Base-by-base conservation (phyloP, 2,329 filamentous ascomycete genomes). In the Beauveria medogensis region DNA sequence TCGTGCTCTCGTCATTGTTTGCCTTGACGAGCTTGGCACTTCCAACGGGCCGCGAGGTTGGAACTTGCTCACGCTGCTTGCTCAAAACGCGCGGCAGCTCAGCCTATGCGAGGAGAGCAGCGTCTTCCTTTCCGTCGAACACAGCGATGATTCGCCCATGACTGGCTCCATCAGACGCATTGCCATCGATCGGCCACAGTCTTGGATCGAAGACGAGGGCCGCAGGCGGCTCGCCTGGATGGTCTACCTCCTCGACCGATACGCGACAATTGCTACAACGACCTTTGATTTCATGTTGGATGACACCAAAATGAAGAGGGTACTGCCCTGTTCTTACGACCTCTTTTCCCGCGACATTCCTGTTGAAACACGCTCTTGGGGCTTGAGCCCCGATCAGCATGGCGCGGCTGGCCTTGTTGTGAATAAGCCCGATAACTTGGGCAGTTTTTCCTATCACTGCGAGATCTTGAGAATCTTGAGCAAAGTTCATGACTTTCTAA, bases 191-290 rank as follows among this genome's bases (percentile, higher is more conserved):
- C 71, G 69, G 6, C 75, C 76, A 1, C 71, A 73, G 16, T 76
- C 75, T 1, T 78, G 75, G 74, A 76, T 78, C 30, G 76, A 78
- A 56, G 76, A 78, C 30, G 76, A 78, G 63, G 74, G 76, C 6
- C 68, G 76, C 2, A 65, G 76, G 3, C 70, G 76, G 2, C 66
- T 77, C 0, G 77, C 74, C 55, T 78, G 76, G 76, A 77, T 78
- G 73, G 74, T 78, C 0, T 78, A 78, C 53, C 70, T 77, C 14
- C 69, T 78, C 9, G 76, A 78, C 59, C 70, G 76, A 46, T 78
- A 78, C 46, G 73, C 76, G 1, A 77, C 76, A 0, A 72, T 78
- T 44, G 74, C 74, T 5, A 75, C 75, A 1, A 73, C 73, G 0
- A 72, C 69, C 0, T 74, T 76, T 59, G 74, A 77, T 61, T 78